These are phyloP conservation scores for Saccharomyces hybrid DNA, from an alignment of 1,139 yeast genomes.

Conservation along the genomic window DNA sequence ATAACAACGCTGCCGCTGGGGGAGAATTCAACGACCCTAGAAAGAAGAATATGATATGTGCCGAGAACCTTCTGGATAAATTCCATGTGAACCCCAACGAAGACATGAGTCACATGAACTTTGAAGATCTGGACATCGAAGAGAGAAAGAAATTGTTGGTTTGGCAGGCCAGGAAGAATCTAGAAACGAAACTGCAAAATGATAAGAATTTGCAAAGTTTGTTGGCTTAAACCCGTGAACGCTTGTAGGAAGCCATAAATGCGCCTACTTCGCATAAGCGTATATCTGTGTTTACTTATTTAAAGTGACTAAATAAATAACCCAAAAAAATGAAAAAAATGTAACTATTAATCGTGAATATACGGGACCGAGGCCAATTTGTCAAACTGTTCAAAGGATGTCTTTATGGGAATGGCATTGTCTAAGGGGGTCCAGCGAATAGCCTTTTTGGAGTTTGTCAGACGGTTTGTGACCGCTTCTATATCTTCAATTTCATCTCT, in stretches of 20 bases:
- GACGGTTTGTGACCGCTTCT: background rate
- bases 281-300: background rate
- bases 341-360: background rate
- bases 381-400: slow-evolving; percentile 9
- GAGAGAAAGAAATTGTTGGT: slow-evolving; percentile 28
- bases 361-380: slow-evolving; percentile 1
- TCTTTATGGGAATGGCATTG: slow-evolving; percentile 3
- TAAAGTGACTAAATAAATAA: background rate
- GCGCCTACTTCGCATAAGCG: background rate
- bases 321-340: background rate
- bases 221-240: slow-evolving; percentile 2
- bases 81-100: slow-evolving; percentile 23
- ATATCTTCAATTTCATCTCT: background rate
- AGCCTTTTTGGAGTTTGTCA: background rate
- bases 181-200: slow-evolving; percentile 20
- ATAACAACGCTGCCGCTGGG: background rate
- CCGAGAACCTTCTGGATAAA: slow-evolving; percentile 27
- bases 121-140: slow-evolving; percentile 21
- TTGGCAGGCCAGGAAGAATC: slow-evolving; percentile 29
- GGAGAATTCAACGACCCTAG: slow-evolving; percentile 20
- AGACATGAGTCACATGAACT: slow-evolving; percentile 15
- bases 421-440: slow-evolving; percentile 2
- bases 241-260: background rate
- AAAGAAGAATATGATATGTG: slow-evolving; percentile 25
- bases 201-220: slow-evolving; percentile 16